Percentiles rank a stretch among this genome's conserved stretches.
Evolutionary conservation across 2,329 filamentous ascomycete species (phyloP).

Genomic region (Cryphonectria parasitica): DNA sequence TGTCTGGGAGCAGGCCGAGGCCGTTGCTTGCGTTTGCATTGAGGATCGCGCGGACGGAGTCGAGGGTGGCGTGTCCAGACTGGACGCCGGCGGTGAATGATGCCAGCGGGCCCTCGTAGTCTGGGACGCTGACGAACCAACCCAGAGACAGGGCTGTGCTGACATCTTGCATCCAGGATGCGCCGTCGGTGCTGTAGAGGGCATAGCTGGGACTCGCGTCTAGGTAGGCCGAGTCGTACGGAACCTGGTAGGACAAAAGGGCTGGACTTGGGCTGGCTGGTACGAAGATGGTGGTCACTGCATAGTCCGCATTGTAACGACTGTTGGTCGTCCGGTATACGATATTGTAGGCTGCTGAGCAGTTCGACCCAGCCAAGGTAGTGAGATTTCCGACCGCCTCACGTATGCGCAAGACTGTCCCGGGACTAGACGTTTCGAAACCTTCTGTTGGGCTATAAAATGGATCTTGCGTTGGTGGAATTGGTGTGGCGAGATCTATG

Average conservation of each 20-base stretch:
- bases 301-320: slow-evolving; percentile 41
- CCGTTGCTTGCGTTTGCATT: slow-evolving; percentile 31
- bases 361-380: slow-evolving; percentile 27
- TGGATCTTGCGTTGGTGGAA: slow-evolving; percentile 38
- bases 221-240: slow-evolving; percentile 44
- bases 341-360: slow-evolving; percentile 40
- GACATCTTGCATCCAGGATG: slow-evolving; percentile 34
- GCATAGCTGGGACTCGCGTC: slow-evolving; percentile 45
- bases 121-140: slow-evolving; percentile 50
- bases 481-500: slow-evolving; percentile 12
- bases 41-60: slow-evolving; percentile 49
- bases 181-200: slow-evolving; percentile 33
- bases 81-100: slow-evolving; percentile 48
- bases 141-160: slow-evolving; percentile 42
- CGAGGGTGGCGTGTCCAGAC: slow-evolving; percentile 49
- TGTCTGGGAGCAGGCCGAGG: slow-evolving; percentile 32
- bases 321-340: slow-evolving; percentile 45
- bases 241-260: slow-evolving; percentile 48
- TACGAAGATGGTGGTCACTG: slow-evolving; percentile 44
- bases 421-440: slow-evolving; percentile 36
- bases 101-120: slow-evolving; percentile 50
- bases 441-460: slow-evolving; percentile 40
- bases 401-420: slow-evolving; percentile 38
- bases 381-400: slow-evolving; percentile 36
- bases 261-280: slow-evolving; percentile 33